phyloP scores from a whole-genome alignment of 2,329 filamentous ascomycete species.

The Aspergillus eucalypticola region DNA sequence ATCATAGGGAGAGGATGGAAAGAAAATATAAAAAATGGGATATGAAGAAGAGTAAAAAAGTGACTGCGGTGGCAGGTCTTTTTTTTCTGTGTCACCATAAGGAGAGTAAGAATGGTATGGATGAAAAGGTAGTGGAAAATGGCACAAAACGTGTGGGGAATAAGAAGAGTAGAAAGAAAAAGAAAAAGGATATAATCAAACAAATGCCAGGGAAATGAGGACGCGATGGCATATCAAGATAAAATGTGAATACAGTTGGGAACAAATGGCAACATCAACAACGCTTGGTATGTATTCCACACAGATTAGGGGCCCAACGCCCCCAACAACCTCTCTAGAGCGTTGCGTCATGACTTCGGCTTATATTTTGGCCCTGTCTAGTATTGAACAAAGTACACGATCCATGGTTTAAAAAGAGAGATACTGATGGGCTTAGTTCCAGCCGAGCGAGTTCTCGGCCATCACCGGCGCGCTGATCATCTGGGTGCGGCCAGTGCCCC shows the following conservation, averaged over 20 bases:
- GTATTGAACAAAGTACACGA: slow-evolving; percentile 16
- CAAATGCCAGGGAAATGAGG: slow-evolving; percentile 15
- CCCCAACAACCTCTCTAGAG: not conserved
- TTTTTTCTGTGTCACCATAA: slow-evolving; percentile 22
- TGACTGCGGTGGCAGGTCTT: slow-evolving; percentile 16
- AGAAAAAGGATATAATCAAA: slow-evolving; percentile 24
- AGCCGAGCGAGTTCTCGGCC: slow-evolving; percentile 91
- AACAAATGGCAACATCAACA: slow-evolving; percentile 25
- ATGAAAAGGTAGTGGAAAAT: slow-evolving; percentile 8
- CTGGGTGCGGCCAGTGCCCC: slow-evolving; percentile 65
- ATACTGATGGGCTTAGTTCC: slow-evolving; percentile 68
- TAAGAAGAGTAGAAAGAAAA: slow-evolving; percentile 30
- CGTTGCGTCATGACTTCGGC: slow-evolving; percentile 12
- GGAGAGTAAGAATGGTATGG: slow-evolving; percentile 21
- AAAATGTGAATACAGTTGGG: slow-evolving; percentile 21
- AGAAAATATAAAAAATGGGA: slow-evolving; percentile 13
- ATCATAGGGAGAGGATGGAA: slow-evolving; percentile 14
- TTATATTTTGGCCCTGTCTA: slow-evolving; percentile 15
- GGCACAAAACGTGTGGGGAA: slow-evolving; percentile 37
- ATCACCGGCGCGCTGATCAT: slow-evolving; percentile 88
- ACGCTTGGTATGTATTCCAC: slow-evolving; percentile 8
- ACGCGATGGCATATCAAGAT: slow-evolving; percentile 14
- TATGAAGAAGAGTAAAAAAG: slow-evolving; percentile 21
- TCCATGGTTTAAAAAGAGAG: slow-evolving; percentile 1
- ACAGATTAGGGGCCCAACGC: slow-evolving; percentile 9